A percentile compares a stretch with the other conserved stretches of the same genome.
Evolutionary conservation across 768 basidiomycete species (phyloP).

Genomic region (Glaciozyma antarctica): DNA sequence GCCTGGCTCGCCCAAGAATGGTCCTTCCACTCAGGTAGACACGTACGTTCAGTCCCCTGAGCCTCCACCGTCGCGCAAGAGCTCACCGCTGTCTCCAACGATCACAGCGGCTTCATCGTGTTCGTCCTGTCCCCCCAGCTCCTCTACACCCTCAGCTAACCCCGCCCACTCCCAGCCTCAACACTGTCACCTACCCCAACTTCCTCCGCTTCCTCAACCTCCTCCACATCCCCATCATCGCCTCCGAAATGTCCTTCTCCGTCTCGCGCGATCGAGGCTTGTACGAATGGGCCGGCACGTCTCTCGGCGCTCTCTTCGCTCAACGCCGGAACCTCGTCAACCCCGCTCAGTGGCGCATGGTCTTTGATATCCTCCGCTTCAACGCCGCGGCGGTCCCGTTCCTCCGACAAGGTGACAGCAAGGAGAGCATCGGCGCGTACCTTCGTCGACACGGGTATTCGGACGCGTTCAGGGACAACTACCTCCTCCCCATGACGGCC

Average conservation of each 20-base stretch:
- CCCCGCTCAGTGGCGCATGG: constrained; percentile 59
- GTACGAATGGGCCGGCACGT: constrained; percentile 71
- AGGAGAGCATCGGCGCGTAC: constrained; percentile 50
- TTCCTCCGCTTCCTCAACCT: constrained; percentile 58
- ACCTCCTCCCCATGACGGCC: constrained; percentile 69
- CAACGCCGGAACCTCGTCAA: constrained; percentile 56
- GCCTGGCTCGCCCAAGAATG: constrained; percentile 30
- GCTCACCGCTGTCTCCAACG: constrained; percentile 2
- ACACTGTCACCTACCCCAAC: constrained; percentile 67
- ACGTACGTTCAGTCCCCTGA: constrained; percentile 47
- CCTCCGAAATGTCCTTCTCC: constrained; percentile 68
- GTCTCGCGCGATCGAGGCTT: constrained; percentile 59
- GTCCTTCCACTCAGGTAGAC: constrained; percentile 52
- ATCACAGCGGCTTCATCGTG: constrained; percentile 49
- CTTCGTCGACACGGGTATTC: constrained; percentile 58
- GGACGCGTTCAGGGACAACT: constrained; percentile 59
- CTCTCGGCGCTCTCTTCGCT: constrained; percentile 55
- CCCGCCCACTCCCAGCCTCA: constrained; percentile 39
- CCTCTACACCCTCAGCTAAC: not conserved
- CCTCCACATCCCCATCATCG: constrained; percentile 48
- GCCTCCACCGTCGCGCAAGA: not conserved
- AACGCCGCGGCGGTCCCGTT: constrained; percentile 57
- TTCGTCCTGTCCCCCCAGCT: not conserved
- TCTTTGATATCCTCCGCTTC: constrained; percentile 63
- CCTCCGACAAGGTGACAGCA: constrained; percentile 39